Base-by-base conservation (phyloP, 257 asterid genomes). In the Orobanche coerulescens region DNA sequence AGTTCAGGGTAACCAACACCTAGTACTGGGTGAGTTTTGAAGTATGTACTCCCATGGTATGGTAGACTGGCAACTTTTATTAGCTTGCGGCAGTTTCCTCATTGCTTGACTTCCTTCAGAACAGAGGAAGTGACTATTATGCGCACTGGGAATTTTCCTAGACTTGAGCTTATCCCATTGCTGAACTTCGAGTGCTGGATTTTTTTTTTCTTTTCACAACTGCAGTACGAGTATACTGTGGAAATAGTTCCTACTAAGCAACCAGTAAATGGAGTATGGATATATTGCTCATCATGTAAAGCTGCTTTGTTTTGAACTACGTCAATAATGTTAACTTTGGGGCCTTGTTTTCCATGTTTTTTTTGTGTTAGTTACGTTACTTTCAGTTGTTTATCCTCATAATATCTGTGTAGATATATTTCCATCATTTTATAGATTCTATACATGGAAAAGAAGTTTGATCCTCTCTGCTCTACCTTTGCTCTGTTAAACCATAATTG, bases 51-150 rank as follows among this genome's bases (percentile, higher is more conserved):
- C n/a, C 7, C 58, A 23, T 55, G 56, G 54, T 64, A 23, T 55
- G 56, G 54, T 64, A 42, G 61, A 33, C 68, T 52, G 39, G 39
- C 62, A 66, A 57, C 47, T 66, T 16, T 12, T 47, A 7, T n/a
- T 47, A 34, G 43, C 15, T 25, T 37, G 33, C 59, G 16, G 39
- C 61, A 9, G 19, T 34, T 61, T 43, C 53, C 37, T 31, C 30
- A 13, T 30, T 46, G 46, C 39, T 63, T 22, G 33, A 43, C 66
- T 54, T 66, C 70, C 58, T 66, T 18, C 53, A 19, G 51, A 49
- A 48, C n/a, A 19, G 51, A 66, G n/a, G 51, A 52, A 47, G 44
- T 61, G 69, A 7, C 47, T 33, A 26, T 16, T 16, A 5, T 16
- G 14, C 48, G 19, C 52, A 26, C 54, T 51, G 9, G 12, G 26